Evolutionary conservation across 768 basidiomycete species (phyloP), one percentile per base, ranked within the genome.

Genomic region (Serendipita sp.): DNA sequence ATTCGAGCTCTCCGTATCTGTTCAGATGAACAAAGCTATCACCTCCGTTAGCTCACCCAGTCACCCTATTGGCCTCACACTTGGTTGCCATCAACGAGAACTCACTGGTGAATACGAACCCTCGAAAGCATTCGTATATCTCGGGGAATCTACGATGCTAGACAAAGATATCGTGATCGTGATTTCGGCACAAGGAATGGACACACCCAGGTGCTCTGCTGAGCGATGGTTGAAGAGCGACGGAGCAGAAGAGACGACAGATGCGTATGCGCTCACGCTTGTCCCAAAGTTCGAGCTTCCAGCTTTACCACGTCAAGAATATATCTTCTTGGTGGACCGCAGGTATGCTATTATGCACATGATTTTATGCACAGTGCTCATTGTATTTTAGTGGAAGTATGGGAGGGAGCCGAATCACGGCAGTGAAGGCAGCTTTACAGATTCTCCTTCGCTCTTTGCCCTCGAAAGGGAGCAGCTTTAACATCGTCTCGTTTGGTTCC

Each of bases 331-430:
- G 4, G 72, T 85, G 11, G 83, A 85, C 65, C 72, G 82, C 51
- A n/a, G n/a, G n/a, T n/a, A n/a, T n/a, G n/a, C n/a, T n/a, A n/a
- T n/a, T n/a, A n/a, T n/a, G n/a, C n/a, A n/a, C n/a, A n/a, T n/a
- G n/a, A n/a, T n/a, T n/a, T n/a, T n/a, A n/a, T n/a, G n/a, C n/a
- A n/a, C n/a, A n/a, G n/a, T n/a, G n/a, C n/a, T n/a, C n/a, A n/a
- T n/a, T n/a, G n/a, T n/a, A n/a, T n/a, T n/a, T n/a, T n/a, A 81
- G 48, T 20, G 77, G 79, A 0, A 82, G 80, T 58, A 85, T 85
- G 84, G 31, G 28, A 4, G 67, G 64, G 2, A 20, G n/a, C 3
- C 28, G 66, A 20, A 68, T 68, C 33, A 31, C 14, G 20, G 51
- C 61, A 20, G 66, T 66, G 9, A 82, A 78, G 64, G 63, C 69